These are phyloP conservation scores for Acacia concinna DNA, from an alignment of 331 rosid genomes.

Conservation along the genomic window DNA sequence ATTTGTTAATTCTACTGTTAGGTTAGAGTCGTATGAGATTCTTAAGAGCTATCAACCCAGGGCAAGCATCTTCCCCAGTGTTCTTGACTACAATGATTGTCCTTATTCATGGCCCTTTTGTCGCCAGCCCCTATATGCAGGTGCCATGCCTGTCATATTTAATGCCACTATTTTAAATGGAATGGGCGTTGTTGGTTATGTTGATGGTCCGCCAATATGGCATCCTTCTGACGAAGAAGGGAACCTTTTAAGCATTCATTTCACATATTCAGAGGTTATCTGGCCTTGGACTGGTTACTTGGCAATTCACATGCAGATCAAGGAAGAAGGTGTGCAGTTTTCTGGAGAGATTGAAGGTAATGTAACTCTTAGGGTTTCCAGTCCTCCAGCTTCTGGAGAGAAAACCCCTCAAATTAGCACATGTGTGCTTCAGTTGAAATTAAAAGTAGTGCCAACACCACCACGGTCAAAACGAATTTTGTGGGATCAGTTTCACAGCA, in stretches of 20 bases:
- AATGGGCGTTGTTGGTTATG: slow-evolving; percentile 89
- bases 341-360: slow-evolving; percentile 92
- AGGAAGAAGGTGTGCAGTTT: slow-evolving; percentile 88
- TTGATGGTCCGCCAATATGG: slow-evolving; percentile 84
- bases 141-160: slow-evolving; percentile 97
- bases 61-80: slow-evolving; percentile 88
- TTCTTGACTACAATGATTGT: slow-evolving; percentile 88
- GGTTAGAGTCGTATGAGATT: slow-evolving; percentile 92
- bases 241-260: slow-evolving; percentile 86
- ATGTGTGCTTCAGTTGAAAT: slow-evolving; percentile 85
- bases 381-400: slow-evolving; percentile 86
- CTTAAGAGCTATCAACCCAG: slow-evolving; percentile 86
- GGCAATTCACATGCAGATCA: slow-evolving; percentile 94
- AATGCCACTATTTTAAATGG: slow-evolving; percentile 96
- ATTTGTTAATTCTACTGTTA: slow-evolving; percentile 43
- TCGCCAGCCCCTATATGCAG: slow-evolving; percentile 95
- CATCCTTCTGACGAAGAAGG: slow-evolving; percentile 84
- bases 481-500: slow-evolving; percentile 99
- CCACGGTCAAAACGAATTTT: slow-evolving; percentile 77
- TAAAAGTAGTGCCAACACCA: slow-evolving; percentile 88
- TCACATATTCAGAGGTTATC: slow-evolving; percentile 76
- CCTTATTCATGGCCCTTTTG: slow-evolving; percentile 98
- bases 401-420: slow-evolving; percentile 51
- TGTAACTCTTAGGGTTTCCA: slow-evolving; percentile 74
- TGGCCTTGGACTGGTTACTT: slow-evolving; percentile 99